These are phyloP conservation scores for Flaveria linearis DNA, from an alignment of 129 eudicot species.

Conservation along the genomic window DNA sequence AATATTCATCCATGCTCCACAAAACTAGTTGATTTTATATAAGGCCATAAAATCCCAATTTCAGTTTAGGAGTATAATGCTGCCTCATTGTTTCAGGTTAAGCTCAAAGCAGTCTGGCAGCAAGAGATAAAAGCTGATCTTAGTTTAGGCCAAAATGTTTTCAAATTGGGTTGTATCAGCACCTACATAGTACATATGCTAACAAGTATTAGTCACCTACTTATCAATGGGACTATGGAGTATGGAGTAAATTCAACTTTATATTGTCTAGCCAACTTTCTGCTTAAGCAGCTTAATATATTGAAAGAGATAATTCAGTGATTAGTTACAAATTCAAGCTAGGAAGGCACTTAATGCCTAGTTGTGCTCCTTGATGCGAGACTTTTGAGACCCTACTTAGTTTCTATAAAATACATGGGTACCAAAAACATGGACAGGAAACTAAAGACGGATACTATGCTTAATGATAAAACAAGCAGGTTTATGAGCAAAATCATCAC, in stretches of 20 bases:
- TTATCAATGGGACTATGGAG: neutral
- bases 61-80: neutral
- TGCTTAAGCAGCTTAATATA: neutral
- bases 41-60: conserved; percentile 6
- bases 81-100: neutral
- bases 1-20: neutral
- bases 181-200: neutral
- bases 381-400: neutral
- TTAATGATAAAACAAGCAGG: conserved; percentile 4
- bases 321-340: conserved; percentile 5
- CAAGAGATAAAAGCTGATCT: neutral
- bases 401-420: conserved; percentile 5
- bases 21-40: neutral
- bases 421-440: conserved; percentile 17
- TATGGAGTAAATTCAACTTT: neutral
- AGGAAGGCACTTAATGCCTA: conserved; percentile 3
- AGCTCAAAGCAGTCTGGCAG: neutral
- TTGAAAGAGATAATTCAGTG: neutral
- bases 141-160: conserved; percentile 9
- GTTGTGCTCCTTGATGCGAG: neutral
- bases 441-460: conserved; percentile 1
- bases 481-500: conserved; percentile 16
- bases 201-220: neutral
- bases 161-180: neutral
- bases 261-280: neutral